Evolutionary conservation across 768 basidiomycete species (phyloP), one percentile per base, ranked within the genome.

Genomic region (Suillus hirtellus): DNA sequence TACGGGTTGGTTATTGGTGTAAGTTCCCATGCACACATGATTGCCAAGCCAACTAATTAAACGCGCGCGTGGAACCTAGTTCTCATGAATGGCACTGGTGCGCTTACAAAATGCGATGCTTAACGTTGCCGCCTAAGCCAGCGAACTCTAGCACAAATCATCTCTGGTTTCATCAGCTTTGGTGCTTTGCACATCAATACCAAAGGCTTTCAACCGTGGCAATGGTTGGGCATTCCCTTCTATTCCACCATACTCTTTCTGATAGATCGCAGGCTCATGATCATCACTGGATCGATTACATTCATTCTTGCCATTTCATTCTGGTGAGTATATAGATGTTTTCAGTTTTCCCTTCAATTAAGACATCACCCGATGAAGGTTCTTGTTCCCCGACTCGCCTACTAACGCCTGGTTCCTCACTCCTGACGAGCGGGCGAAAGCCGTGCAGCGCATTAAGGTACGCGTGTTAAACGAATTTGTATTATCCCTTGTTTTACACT

Each of bases 1-100:
- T 82, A 55, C 76, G 88, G 24, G 85, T 89, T 46, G 88, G 88
- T 2, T 89, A 87, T 69, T 89, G 87, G 86, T 88, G 87, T 89
- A 69, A 72, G 86, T 76, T 11, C 3, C 8, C 2, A 8, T 62
- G n/a, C 40, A 43, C 40, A 10, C 40, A 10, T 14, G n/a, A 31
- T 62, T 11, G 27, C 12, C 24, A 34, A n/a, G 12, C 19, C 8
- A 12, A 34, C 56, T 46, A 46, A 61, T 14, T 24, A 19, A 24
- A 19, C 35, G 5, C 9, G 15, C 44, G 5, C 50, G 24, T 3
- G 19, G 37, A 58, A 27, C 44, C 19, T n/a, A 86, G 87, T 88
- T 68, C 72, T 89, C 47, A 89, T 88, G 87, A 88, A 88, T 59
- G 87, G 87, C 10, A 85, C 84, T 61, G 86, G 86, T 86, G 66